Conservation (phyloP, 352 stramenopile species). For the Pythium diclinum region DNA sequence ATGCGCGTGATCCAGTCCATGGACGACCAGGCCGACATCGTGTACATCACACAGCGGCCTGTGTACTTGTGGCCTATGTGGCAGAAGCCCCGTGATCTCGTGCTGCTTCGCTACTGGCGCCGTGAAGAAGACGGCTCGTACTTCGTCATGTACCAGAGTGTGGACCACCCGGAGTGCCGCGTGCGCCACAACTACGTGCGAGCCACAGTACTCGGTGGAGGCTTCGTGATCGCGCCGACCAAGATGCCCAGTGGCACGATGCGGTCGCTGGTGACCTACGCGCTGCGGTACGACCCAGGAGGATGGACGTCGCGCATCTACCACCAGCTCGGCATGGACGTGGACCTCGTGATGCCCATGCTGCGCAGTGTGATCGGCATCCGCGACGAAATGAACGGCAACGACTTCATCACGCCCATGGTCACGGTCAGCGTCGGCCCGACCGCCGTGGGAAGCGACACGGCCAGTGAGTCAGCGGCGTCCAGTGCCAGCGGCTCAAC, state of each 20-base stretch:
- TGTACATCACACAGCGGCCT: conserved; percentile 85
- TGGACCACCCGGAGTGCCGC: conserved; percentile 80
- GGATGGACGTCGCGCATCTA: conserved; percentile 79
- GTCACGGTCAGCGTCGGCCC: conserved; percentile 47
- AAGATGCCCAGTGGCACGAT: conserved; percentile 74
- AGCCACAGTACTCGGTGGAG: conserved; percentile 70
- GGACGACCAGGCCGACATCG: conserved; percentile 87
- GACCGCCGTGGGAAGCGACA: conserved; percentile 9
- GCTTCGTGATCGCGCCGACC: conserved; percentile 84
- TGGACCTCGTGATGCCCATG: conserved; percentile 84
- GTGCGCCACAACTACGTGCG: conserved; percentile 87
- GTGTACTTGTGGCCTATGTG: conserved; percentile 83
- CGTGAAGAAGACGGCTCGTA: conserved; percentile 87
- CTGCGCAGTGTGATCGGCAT: conserved; percentile 82
- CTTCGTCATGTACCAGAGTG: conserved; percentile 90
- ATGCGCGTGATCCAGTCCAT: conserved; percentile 83
- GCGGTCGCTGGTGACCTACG: conserved; percentile 79
- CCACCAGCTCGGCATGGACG: conserved; percentile 87
- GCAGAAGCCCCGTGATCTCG: conserved; percentile 82
- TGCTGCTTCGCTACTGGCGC: conserved; percentile 88
- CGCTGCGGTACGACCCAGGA: conserved; percentile 75
- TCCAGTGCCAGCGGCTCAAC: conserved; percentile 17
- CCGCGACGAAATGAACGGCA: conserved; percentile 79
- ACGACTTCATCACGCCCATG: conserved; percentile 84
- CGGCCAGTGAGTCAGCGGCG: conserved; percentile 15